Evolutionary conservation across 805 yeast genomes (phyloP).

Genomic region (Candida schatavii): DNA sequence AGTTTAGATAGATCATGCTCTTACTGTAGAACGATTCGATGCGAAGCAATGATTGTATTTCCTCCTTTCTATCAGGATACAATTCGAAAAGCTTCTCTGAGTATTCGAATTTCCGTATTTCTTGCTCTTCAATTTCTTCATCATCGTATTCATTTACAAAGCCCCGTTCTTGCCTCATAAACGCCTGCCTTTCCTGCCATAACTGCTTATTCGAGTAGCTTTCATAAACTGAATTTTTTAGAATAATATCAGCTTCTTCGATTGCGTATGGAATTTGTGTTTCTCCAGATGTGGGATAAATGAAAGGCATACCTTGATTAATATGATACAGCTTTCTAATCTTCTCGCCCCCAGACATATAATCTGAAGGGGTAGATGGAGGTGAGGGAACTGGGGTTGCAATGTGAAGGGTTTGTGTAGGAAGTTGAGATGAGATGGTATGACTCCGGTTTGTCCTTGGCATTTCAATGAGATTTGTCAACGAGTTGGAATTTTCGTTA

Average conservation of each 20-base stretch:
- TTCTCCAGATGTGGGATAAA: constrained; percentile 51
- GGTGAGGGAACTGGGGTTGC: constrained; percentile 93
- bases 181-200: constrained; percentile 66
- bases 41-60: constrained; percentile 44
- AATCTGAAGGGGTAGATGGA: constrained; percentile 44
- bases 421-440: constrained; percentile 42
- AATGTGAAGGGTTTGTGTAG: constrained; percentile 59
- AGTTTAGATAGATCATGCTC: constrained; percentile 54
- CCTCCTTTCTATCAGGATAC: constrained; percentile 34
- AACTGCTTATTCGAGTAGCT: constrained; percentile 69
- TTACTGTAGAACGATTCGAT: constrained; percentile 59
- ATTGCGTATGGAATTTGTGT: constrained; percentile 66
- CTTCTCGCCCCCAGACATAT: constrained; percentile 47
- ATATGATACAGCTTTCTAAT: constrained; percentile 59
- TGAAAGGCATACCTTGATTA: constrained; percentile 62
- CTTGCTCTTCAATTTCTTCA: constrained; percentile 3
- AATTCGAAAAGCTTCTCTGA: constrained; percentile 18
- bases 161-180: constrained; percentile 74
- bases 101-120: constrained; percentile 27
- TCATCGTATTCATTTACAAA: constrained; percentile 20
- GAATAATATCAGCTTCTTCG: constrained; percentile 71
- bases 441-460: constrained; percentile 53
- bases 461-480: constrained; percentile 57
- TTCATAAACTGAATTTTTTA: constrained; percentile 59
- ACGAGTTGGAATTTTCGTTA: constrained; percentile 46